phyloP scores from a whole-genome alignment of 2,329 filamentous ascomycete species.

The Lecanicillium sp. region DNA sequence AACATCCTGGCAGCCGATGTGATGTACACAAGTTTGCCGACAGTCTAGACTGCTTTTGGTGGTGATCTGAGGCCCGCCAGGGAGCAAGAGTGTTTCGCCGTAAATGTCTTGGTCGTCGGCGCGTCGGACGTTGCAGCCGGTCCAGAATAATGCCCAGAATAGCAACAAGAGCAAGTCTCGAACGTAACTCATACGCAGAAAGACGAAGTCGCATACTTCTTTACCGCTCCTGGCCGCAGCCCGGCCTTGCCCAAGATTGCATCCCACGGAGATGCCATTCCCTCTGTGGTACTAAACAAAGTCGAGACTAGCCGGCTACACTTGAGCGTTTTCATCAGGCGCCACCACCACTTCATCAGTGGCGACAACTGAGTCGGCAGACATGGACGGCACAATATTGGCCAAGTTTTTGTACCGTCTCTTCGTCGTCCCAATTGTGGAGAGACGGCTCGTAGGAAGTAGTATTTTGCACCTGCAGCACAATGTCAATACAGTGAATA shows the following conservation, averaged over 20 bases:
- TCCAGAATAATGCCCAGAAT: not conserved
- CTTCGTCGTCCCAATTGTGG: not conserved
- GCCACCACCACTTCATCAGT: not conserved
- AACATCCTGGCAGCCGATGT: too few relatives aligned
- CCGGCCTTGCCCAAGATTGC: not conserved
- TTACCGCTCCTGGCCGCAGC: not conserved
- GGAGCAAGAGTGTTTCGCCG: not conserved
- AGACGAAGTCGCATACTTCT: slow-evolving; percentile 10
- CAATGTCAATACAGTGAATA: not conserved
- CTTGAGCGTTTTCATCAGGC: not conserved
- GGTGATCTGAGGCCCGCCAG: not conserved
- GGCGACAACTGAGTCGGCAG: not conserved
- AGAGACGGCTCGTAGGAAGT: not conserved
- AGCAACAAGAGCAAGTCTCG: too few relatives aligned
- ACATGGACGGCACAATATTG: slow-evolving; percentile 1
- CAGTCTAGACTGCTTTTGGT: too few relatives aligned
- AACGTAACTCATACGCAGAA: too few relatives aligned
- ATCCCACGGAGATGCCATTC: not conserved
- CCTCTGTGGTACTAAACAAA: not conserved
- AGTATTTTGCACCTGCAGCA: not conserved
- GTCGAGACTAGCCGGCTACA: not conserved
- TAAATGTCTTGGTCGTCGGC: not conserved
- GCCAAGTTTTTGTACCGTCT: not conserved
- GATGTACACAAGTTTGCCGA: too few relatives aligned
- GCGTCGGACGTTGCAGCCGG: not conserved